These are phyloP conservation scores for Abrus precatorius DNA, from an alignment of 306 rosid genomes.

Conservation along the genomic window DNA sequence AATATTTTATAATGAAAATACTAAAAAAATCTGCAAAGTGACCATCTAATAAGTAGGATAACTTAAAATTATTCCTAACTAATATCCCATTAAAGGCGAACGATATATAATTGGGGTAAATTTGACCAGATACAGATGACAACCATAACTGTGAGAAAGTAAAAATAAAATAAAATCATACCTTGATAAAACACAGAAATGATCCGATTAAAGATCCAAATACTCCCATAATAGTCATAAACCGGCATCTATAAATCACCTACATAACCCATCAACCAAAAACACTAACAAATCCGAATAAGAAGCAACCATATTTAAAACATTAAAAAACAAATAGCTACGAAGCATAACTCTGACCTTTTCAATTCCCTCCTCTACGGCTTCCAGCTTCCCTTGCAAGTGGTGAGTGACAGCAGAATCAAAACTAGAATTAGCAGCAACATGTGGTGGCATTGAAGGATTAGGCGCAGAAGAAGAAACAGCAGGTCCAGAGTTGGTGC, in stretches of 20 bases:
- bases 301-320: not conserved
- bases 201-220: conserved; percentile 90
- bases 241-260: conserved; percentile 81
- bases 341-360: conserved; percentile 50
- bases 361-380: conserved; percentile 69
- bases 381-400: conserved; percentile 41
- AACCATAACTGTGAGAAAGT: conserved; percentile 7
- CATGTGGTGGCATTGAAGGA: conserved; percentile 46
- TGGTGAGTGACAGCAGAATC: conserved; percentile 40
- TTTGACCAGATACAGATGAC: not conserved
- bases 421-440: conserved; percentile 47
- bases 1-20: too few species aligned
- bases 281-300: conserved; percentile 8
- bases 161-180: conserved; percentile 44
- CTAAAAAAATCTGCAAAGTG: too few species aligned
- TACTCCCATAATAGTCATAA: conserved; percentile 81
- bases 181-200: conserved; percentile 83
- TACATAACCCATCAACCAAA: conserved; percentile 45
- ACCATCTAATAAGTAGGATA: not conserved
- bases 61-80: not conserved
- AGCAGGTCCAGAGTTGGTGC: conserved; percentile 50
- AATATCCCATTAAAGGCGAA: not conserved
- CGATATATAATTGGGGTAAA: not conserved
- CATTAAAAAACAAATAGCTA: not conserved
- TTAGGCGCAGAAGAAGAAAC: conserved; percentile 57